Evolutionary conservation across 2,329 filamentous ascomycete genomes (phyloP).

Genomic region (Chaetomium sp.): DNA sequence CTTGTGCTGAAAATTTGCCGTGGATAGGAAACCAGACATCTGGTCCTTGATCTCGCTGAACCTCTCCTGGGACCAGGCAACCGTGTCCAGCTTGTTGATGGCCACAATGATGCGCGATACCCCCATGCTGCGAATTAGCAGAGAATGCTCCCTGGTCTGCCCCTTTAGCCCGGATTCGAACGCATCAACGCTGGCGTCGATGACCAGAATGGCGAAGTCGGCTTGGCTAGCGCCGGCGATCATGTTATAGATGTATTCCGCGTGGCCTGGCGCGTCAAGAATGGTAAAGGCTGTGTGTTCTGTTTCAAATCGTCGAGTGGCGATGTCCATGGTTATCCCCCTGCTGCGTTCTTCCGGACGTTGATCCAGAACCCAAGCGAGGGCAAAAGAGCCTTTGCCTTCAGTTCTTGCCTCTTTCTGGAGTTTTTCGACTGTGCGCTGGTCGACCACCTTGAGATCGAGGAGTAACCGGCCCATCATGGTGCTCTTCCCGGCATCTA

Average conservation of each 20-base stretch:
- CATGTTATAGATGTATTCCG: conserved; percentile 98
- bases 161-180: conserved; percentile 93
- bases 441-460: conserved; percentile 84
- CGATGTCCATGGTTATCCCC: conserved; percentile 95
- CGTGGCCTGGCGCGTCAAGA: conserved; percentile 89
- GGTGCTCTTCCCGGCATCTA: conserved; percentile 96
- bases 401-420: conserved; percentile 85
- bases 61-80: conserved; percentile 77
- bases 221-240: conserved; percentile 95
- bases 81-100: conserved; percentile 92
- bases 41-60: conserved; percentile 86
- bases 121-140: conserved; percentile 87
- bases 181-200: conserved; percentile 86
- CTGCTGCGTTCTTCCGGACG: conserved; percentile 83
- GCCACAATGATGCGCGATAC: conserved; percentile 86
- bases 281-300: conserved; percentile 87
- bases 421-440: conserved; percentile 85
- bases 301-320: conserved; percentile 92
- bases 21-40: conserved; percentile 77
- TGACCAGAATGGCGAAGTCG: conserved; percentile 91
- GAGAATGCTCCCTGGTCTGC: conserved; percentile 90
- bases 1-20: conserved; percentile 78
- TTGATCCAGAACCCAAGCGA: conserved; percentile 97
- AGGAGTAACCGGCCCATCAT: conserved; percentile 93
- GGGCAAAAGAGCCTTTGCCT: conserved; percentile 91